Evolutionary conservation across 1,139 yeast species (phyloP).

Genomic region (Hansenula lynferdii): DNA sequence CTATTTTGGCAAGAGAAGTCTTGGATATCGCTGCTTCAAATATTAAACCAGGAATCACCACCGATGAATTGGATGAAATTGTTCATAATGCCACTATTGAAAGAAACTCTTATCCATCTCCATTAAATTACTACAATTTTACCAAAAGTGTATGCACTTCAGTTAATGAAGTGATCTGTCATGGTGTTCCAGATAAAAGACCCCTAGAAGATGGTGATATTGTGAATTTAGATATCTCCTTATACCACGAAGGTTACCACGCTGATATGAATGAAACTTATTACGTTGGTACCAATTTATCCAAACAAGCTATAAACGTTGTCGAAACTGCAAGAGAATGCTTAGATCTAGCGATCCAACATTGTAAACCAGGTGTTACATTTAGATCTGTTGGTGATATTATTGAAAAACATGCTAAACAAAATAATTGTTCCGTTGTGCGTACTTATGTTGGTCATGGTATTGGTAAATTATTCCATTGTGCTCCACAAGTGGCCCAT

Average conservation of each 20-base stretch:
- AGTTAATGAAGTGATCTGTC: conserved; percentile 92
- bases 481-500: conserved; percentile 92
- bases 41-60: conserved; percentile 82
- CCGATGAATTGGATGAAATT: conserved; percentile 85
- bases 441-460: conserved; percentile 96
- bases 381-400: conserved; percentile 85
- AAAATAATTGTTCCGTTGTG: conserved; percentile 80
- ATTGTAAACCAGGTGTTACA: conserved; percentile 89
- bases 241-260: conserved; percentile 85
- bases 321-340: conserved; percentile 95
- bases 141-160: conserved; percentile 95
- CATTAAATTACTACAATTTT: conserved; percentile 89
- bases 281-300: conserved; percentile 84
- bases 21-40: conserved; percentile 84
- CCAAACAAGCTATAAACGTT: conserved; percentile 77
- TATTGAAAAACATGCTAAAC: conserved; percentile 83
- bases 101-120: conserved; percentile 92
- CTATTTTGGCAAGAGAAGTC: conserved; percentile 78
- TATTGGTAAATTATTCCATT: conserved; percentile 80
- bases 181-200: conserved; percentile 93
- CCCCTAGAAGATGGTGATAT: conserved; percentile 91
- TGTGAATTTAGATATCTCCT: conserved; percentile 82
- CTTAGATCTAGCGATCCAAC: conserved; percentile 73
- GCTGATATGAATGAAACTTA: conserved; percentile 96
- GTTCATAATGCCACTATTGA: conserved; percentile 87